Conservation (phyloP, 257 asterid species). For the Mitragyna speciosa region DNA sequence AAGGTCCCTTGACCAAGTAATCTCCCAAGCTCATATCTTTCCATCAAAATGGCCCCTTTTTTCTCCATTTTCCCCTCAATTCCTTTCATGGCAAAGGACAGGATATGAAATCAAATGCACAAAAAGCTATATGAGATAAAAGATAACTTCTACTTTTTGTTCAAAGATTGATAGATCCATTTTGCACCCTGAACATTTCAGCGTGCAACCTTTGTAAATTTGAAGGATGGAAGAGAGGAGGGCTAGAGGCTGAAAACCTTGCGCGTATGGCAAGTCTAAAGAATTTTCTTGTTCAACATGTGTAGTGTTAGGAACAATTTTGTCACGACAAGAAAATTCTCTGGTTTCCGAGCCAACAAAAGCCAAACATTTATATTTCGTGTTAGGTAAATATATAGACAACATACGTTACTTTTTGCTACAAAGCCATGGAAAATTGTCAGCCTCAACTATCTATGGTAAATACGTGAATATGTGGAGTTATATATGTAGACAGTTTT, state of each 20-base stretch:
- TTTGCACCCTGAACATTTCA: conserved; percentile 9
- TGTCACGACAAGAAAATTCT: conserved; percentile 5
- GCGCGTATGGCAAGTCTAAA: conserved; percentile 46
- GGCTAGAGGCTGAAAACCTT: conserved; percentile 27
- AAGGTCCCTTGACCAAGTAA: conserved; percentile 85
- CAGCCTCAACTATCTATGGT: conserved; percentile 10
- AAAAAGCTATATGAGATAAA: background rate
- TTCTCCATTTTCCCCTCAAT: conserved; percentile 46
- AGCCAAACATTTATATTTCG: background rate
- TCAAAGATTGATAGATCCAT: background rate
- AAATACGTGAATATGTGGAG: background rate
- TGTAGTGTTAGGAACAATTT: background rate
- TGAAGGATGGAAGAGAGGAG: conserved; percentile 13
- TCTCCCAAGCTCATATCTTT: conserved; percentile 72
- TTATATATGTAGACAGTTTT: background rate
- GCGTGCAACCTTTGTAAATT: background rate
- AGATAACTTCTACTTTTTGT: conserved; percentile 1
- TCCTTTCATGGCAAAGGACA: conserved; percentile 15
- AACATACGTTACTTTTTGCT: background rate
- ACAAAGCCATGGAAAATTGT: conserved; percentile 1
- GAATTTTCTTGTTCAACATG: conserved; percentile 18
- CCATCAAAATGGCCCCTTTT: conserved; percentile 63
- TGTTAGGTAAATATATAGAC: background rate
- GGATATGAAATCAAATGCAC: background rate
- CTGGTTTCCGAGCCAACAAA: conserved; percentile 1